Percentiles rank a stretch among this genome's conserved stretches.
phyloP scores from a whole-genome alignment of 2,329 filamentous ascomycete genomes.

The Fusarium irregulare region DNA sequence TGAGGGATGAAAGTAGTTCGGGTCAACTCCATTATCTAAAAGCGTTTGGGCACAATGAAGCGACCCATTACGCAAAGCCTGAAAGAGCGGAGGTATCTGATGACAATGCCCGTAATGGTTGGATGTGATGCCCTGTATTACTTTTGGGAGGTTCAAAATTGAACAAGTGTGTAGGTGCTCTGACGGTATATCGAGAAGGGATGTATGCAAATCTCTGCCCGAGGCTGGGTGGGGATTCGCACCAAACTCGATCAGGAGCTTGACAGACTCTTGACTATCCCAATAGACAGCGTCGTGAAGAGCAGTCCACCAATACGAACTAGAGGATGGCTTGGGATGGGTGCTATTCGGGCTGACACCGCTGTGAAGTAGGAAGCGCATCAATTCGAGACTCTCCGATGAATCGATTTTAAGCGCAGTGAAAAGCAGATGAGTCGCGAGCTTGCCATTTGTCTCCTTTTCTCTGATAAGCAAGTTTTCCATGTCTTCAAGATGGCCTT shows the following conservation, averaged over 20 bases:
- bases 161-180: too few relatives aligned
- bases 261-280: not conserved
- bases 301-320: not conserved
- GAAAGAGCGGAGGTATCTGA: not conserved
- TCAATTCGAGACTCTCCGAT: accelerated
- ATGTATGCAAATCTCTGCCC: too few relatives aligned
- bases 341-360: not conserved
- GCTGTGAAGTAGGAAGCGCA: not conserved
- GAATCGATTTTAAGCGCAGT: accelerated
- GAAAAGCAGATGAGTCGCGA: not conserved
- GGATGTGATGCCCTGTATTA: too few relatives aligned
- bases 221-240: not conserved
- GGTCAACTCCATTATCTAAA: not conserved
- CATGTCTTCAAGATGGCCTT: not conserved
- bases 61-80: not conserved
- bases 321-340: accelerated
- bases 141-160: too few relatives aligned
- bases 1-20: not conserved
- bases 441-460: not conserved
- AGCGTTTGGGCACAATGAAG: accelerated
- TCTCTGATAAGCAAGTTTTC: accelerated
- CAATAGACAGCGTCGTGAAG: not conserved
- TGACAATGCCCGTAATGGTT: too few relatives aligned
- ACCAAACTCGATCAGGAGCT: not conserved
- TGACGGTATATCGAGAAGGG: not conserved